Evolutionary conservation across 2,329 filamentous ascomycete species (phyloP), one percentile per base, ranked within the genome.

Genomic region (Fulvia fulva): DNA sequence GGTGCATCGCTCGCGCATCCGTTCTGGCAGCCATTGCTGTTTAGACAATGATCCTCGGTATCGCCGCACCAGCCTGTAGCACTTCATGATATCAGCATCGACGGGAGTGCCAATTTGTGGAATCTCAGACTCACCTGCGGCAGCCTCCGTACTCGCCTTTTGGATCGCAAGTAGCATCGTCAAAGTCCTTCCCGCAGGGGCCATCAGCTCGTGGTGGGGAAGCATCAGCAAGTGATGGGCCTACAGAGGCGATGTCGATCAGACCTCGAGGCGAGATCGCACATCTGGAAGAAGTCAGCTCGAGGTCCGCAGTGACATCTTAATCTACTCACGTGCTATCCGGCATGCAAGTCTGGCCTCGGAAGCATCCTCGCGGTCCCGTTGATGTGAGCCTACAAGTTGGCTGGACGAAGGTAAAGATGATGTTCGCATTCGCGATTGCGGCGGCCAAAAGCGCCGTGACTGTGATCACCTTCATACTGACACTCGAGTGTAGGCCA

Each of bases 321-420:
- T 21, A 1, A 14, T 16, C 3, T 28, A 56, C 71, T 58, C 63
- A 77, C 69, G 67, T 71, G 55, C 73, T 70, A 50, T 73, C 60
- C 21, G 68, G 56, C 11, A 67, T 67, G 65, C 72, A 77, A 53
- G 72, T 60, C 63, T 76, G 71, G 46, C 75, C 73, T 52, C 69
- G 70, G 51, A 77, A 64, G 59, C 76, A 79, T 21, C 57, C 60
- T 12, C 53, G 55, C 51, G 67, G 28, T 50, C 64, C n/a, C 41
- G 65, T 1, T 7, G 65, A 30, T 25, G 57, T 60, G 56, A 65
- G 64, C 53, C 76, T 67, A 67, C 79, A 81, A 3, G 59, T 73
- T 22, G 80, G 75, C 51, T 78, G 73, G 8, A 79, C 75, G 70
- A 75, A 76, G 37, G 70, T 67, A 67, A 81, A 80, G 59, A 77